Evolutionary conservation across 164 flowering plant genomes (phyloP), one percentile per base, ranked within the genome.

Genomic region (Piper betle): DNA sequence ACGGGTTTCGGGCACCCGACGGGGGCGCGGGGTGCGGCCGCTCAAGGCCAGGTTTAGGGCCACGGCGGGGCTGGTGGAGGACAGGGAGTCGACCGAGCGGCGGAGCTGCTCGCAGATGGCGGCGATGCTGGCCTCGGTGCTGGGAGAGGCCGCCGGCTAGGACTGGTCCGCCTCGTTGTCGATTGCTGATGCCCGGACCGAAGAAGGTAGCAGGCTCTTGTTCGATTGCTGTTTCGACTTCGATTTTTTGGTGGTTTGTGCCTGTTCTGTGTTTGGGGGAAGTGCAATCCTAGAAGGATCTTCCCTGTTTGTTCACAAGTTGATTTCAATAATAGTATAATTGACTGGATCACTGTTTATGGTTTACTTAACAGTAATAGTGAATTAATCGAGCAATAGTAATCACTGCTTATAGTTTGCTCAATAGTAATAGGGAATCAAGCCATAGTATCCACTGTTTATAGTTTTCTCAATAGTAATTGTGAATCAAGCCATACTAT

Each of bases 121-220:
- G 4, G 57, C 55, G 4, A 60, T 19, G 9, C 37, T 40, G 13
- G 66, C 59, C 5, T 39, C 64, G 5, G 63, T 15, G 12, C 69
- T 65, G 13, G 60, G 56, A 11, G 57, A 48, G 19, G 63, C 43
- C 42, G 55, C 42, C 2, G 33, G 33, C 33, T 1, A 1, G 42
- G 63, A 59, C 38, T 25, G 53, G 10, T 40, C 61, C 57, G 73
- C 68, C 42, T 75, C 82, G 5, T 76, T 74, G n/a, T 66, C 74
- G 18, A 80, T 80, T 62, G 69, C 79, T 9, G 77, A 82, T 46
- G 77, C 66, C n/a, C 71, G 72, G 7, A 61, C 75, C 25, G 82
- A 72, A 64, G 73, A 77, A 77, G 84, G 86, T 82, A 18, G 37
- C 20, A 4, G 18, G 4, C 55, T 53, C 11, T 10, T 3, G 0